Base-by-base conservation (phyloP, 192 early-diverging fungal genomes). In the Spizellomyces punctatus region DNA sequence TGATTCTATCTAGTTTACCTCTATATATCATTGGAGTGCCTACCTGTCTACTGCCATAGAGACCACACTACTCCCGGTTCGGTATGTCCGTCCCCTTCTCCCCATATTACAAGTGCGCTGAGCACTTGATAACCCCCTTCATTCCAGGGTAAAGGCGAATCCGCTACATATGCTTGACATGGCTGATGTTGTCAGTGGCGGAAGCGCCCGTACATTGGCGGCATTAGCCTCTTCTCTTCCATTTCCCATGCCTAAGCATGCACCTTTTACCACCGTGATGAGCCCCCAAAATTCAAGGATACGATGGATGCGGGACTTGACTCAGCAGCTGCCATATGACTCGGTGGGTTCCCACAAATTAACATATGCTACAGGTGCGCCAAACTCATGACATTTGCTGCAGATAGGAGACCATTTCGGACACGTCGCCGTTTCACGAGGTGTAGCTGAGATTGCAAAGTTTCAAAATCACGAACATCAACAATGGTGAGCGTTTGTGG, bases 1-100 rank as follows among this genome's bases (percentile, higher is more conserved):
- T 61, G 59, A 5, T 61, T 7, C 6, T 41, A 17, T 27, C 16
- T 47, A 75, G 74, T 63, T 75, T 14, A 6, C 16, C 10, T 46
- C 46, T 3, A 48, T 64, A 52, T 78, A 78, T 52, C 57, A 70
- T 16, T 69, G 72, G 66, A 78, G 67, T 62, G 71, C 72, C 10
- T 58, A 58, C 22, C 41, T 78, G 9, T 42, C 77, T 36, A 61
- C 67, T 14, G 72, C 58, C 5, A 69, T 78, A 9, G 77, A 78
- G 10, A 78, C 77, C 1, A 52, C 60, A 12, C 65, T 67, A 10
- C 58, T 78, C 14, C 77, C 77, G 7, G 45, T 56, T 22, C 57
- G 76, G 76, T 77, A 67, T 3, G 47, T 36, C 27, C 27, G 27
- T 0, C 27, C 27, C 27, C 27, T 36, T 36, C 27, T 3, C 27